A percentile compares a stretch with the other conserved stretches of the same genome.
These are phyloP conservation scores for Gastroboletus turbinatus DNA, from an alignment of 1,284 basidiomycete species.

Conservation along the genomic window DNA sequence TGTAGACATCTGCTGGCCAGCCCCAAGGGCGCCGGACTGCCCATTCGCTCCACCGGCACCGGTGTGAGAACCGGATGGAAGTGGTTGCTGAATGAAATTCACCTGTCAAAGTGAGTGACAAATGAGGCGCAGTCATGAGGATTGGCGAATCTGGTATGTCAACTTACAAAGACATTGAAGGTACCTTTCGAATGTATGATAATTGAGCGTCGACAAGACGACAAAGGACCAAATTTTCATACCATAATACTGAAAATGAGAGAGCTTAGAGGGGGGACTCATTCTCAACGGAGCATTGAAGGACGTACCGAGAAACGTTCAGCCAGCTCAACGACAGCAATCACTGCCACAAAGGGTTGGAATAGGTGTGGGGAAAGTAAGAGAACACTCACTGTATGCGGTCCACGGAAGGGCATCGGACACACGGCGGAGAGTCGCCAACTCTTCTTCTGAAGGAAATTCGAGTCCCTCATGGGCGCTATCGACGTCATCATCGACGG, in stretches of 20 bases:
- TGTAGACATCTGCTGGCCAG: slow-evolving; percentile 65
- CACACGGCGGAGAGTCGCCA: slow-evolving; percentile 57
- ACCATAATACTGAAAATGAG: slow-evolving; percentile 37
- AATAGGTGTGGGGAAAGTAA: slow-evolving; percentile 14
- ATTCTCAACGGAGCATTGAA: not conserved
- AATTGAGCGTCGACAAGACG: not conserved
- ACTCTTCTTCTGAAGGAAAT: slow-evolving; percentile 72
- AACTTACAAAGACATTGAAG: slow-evolving; percentile 62
- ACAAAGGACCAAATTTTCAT: slow-evolving; percentile 1
- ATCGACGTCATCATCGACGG: slow-evolving; percentile 32
- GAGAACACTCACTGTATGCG: slow-evolving; percentile 54
- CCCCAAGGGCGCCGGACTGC: slow-evolving; percentile 71
- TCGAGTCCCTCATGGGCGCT: slow-evolving; percentile 56
- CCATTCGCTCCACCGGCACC: slow-evolving; percentile 57
- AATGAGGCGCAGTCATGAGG: slow-evolving; percentile 16
- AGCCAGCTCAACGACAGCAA: slow-evolving; percentile 69
- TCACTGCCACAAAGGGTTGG: slow-evolving; percentile 44
- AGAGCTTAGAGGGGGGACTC: slow-evolving; percentile 5
- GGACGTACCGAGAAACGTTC: slow-evolving; percentile 70
- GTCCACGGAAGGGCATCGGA: slow-evolving; percentile 63
- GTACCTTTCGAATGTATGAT: slow-evolving; percentile 51
- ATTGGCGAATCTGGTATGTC: slow-evolving; percentile 1
- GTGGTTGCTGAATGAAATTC: slow-evolving; percentile 71
- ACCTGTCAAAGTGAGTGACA: slow-evolving; percentile 43
- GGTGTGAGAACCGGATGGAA: slow-evolving; percentile 65